Evolutionary conservation across 805 yeast genomes (phyloP).

Genomic region (Sugiyamaella lignohabitans): DNA sequence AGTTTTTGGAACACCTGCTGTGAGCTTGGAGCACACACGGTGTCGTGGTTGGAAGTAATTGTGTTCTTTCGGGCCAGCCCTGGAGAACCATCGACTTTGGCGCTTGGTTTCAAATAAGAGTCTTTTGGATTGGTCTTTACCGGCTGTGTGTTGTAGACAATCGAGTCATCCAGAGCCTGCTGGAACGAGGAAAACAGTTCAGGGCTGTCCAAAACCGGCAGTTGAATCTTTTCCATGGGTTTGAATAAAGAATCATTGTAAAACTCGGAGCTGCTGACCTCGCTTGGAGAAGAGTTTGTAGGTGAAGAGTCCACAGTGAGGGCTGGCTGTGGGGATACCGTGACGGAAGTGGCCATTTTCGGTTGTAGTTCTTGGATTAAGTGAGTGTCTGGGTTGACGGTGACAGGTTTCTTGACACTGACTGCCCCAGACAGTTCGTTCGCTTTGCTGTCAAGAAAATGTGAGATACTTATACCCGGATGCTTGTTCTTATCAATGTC

Average conservation of each 20-base stretch:
- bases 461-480: neutral
- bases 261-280: neutral
- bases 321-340: neutral
- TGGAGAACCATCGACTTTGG: neutral
- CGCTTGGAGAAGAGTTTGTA: neutral
- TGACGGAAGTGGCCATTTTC: neutral
- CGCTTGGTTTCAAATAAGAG: neutral
- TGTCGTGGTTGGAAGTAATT: slow-evolving; percentile 17
- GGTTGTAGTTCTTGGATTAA: neutral
- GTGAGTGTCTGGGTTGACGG: neutral
- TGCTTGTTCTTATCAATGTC: slow-evolving; percentile 4
- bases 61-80: slow-evolving; percentile 18
- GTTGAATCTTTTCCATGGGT: neutral
- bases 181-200: neutral
- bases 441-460: neutral
- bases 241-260: neutral
- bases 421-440: neutral
- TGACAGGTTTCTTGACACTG: neutral
- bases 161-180: slow-evolving; percentile 3
- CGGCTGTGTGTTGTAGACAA: neutral
- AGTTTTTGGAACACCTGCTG: slow-evolving; percentile 4
- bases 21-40: slow-evolving; percentile 13
- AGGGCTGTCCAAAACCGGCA: neutral
- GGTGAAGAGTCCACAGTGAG: neutral
- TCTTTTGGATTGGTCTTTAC: neutral